These are phyloP conservation scores for Aspergillus udagawae DNA, from an alignment of 2,329 filamentous ascomycete species.

Conservation along the genomic window DNA sequence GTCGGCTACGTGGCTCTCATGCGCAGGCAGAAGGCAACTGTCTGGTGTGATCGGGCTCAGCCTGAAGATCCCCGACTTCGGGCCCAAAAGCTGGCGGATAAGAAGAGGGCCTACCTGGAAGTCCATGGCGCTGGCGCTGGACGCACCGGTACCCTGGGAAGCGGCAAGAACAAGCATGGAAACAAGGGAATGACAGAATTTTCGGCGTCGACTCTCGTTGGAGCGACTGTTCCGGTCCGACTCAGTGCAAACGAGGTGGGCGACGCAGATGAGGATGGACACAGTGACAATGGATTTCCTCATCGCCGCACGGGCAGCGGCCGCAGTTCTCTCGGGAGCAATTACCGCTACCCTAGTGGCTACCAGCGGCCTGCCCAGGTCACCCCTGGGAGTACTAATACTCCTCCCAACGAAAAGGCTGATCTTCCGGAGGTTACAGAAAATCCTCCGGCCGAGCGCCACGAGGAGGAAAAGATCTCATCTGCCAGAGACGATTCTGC, in stretches of 20 bases:
- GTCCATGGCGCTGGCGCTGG: conserved; percentile 59
- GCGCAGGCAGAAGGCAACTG: conserved; percentile 93
- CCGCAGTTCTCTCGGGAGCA: conserved; percentile 53
- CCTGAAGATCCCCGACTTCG: conserved; percentile 81
- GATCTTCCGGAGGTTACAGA: conserved; percentile 42
- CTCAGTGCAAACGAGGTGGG: conserved; percentile 95
- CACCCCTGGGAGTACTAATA: conserved; percentile 50
- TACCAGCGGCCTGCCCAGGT: conserved; percentile 39
- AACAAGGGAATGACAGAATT: conserved; percentile 78
- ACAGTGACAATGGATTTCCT: conserved; percentile 34
- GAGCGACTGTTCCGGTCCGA: conserved; percentile 82
- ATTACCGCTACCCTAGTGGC: conserved; percentile 41
- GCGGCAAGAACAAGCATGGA: conserved; percentile 83
- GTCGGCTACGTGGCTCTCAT: conserved; percentile 93
- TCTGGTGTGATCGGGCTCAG: conserved; percentile 95
- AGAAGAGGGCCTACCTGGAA: conserved; percentile 79
- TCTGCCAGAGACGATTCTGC: conserved; percentile 27
- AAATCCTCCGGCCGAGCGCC: conserved; percentile 28
- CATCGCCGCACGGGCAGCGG: conserved; percentile 57
- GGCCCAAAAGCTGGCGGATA: conserved; percentile 81
- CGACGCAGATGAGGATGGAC: conserved; percentile 68
- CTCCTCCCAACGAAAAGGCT: conserved; percentile 46
- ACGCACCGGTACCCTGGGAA: conserved; percentile 60
- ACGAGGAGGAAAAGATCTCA: conserved; percentile 25
- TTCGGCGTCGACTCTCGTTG: conserved; percentile 67